Percentiles rank a stretch among this genome's conserved stretches.
phyloP scores from a whole-genome alignment of 2,329 filamentous ascomycete species.

The Aspergillus sp. region DNA sequence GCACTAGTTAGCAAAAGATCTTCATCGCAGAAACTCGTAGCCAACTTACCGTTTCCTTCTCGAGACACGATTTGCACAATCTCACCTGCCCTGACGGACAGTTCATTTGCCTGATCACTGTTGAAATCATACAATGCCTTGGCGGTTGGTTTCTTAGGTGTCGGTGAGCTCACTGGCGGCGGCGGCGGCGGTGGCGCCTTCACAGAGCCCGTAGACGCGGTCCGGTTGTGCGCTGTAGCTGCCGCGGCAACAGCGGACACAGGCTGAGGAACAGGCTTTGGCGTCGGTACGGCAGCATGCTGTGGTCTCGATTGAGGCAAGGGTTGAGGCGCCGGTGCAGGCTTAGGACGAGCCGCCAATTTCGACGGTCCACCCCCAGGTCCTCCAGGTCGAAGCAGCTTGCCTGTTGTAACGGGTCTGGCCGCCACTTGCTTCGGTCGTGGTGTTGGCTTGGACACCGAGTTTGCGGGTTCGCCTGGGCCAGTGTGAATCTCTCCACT shows the following conservation, averaged over 20 bases:
- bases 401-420: slow-evolving; percentile 85
- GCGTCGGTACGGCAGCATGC: slow-evolving; percentile 20
- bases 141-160: slow-evolving; percentile 64
- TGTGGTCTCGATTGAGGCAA: slow-evolving; percentile 24
- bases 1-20: slow-evolving; percentile 18
- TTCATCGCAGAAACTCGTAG: not conserved
- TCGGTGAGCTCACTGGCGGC: slow-evolving; percentile 48
- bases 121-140: slow-evolving; percentile 90
- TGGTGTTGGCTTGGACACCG: slow-evolving; percentile 73
- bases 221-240: slow-evolving; percentile 40
- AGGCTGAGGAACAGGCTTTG: slow-evolving; percentile 28
- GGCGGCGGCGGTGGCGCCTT: slow-evolving; percentile 59
- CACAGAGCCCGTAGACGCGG: slow-evolving; percentile 52
- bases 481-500: slow-evolving; percentile 83
- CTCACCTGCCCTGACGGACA: slow-evolving; percentile 71
- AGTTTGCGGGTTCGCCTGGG: slow-evolving; percentile 73
- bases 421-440: slow-evolving; percentile 78
- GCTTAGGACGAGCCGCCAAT: slow-evolving; percentile 40
- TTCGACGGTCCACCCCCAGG: slow-evolving; percentile 73
- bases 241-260: slow-evolving; percentile 36
- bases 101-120: slow-evolving; percentile 75
- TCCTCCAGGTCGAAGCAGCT: slow-evolving; percentile 84
- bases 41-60: slow-evolving; percentile 75
- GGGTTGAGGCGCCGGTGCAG: slow-evolving; percentile 31
- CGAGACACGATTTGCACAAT: slow-evolving; percentile 86